Base-by-base conservation (phyloP, 2,329 filamentous ascomycete genomes). In the Beauveria sp. region DNA sequence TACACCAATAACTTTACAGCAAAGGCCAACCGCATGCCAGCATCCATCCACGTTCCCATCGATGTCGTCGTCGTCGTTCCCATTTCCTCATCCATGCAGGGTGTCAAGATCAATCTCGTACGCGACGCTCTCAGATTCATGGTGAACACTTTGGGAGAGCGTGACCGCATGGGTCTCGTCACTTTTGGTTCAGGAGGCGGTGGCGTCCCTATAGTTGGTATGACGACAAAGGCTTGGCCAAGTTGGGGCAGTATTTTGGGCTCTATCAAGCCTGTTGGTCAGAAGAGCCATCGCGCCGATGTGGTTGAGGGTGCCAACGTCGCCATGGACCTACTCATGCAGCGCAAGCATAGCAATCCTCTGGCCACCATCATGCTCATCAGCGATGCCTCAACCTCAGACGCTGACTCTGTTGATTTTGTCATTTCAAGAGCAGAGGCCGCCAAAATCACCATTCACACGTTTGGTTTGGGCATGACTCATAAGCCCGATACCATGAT, bases 401-500 rank as follows among this genome's bases (percentile, higher is more conserved):
- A 99, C 72, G 85, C 88, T 6, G 95, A 98, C 70, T 96, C 93
- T 70, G 93, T 98, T 38, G 93, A 99, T 74, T 99, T 99, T 73
- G 95, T 99, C 14, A 91, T 98, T 45, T 97, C 95, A 16, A 84
- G 95, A 68, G 95, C 95, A 6, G 95, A 99, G 79, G 95, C 95
- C 62, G 95, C 95, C 66, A 99, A 99, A 77, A 95, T 99, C 68
- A 88, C 91, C 14, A 96, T 99, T 61, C 92, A 98, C 75, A 97
- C 95, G 0, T 99, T 99, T 69, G 95, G 95, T 40, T 83, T 99
- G 20, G 95, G 95, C 57, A 87, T 97, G 79, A 98, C 93, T 0
- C 95, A 99, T 76, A 98, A 98, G 76, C 95, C 95, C 5, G 95
- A 99, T 72, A 97, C 93, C 1, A 96, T 99, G 92, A 96, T 99